Base-by-base conservation (phyloP, 2,329 filamentous ascomycete genomes). In the Penicillium sp. region DNA sequence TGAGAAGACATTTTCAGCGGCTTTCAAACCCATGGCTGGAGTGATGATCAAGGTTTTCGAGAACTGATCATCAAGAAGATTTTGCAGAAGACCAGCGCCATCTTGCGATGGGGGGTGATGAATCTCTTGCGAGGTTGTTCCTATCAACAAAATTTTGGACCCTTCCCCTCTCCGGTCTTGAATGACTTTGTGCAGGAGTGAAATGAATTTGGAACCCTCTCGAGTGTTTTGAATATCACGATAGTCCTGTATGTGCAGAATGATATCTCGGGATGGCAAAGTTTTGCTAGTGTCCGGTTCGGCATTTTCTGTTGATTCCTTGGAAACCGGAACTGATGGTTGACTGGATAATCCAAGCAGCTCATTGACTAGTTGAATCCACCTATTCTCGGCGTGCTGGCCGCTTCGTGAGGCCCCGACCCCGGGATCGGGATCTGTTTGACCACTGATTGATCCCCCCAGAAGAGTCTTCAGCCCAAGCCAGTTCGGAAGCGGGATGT, bases 181-280 rank as follows among this genome's bases (percentile, higher is more conserved):
- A 26, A 96, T 84, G 7, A 88, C 78, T 44, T 83, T 81, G 49
- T 89, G 85, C 11, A 99, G 75, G 55, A 87, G 84, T 38, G 79
- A 76, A 7, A 97, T 75, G 30, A 97, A 82, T 19, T 82, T 80
- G 2, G 83, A 79, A 10, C 91, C 90, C 54, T 90, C 85, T 6
- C 81, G 71, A 0, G 88, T 86, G 66, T 83, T 82, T 63, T 81
- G 84, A 8, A 99, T 79, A 59, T 95, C 90, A 49, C 89, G 85
- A 65, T 91, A 89, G 69, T 97, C 90, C 67, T 89, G 84, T 11
- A 96, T 76, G 63, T 90, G 90, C 36, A 95, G 79, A 54, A 97
- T 86, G 7, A 91, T 79, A 23, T 79, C 67, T 64, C 67, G 62
- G 49, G 50, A 56, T 27, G 59, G 58, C 19, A 61, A 63, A 29